phyloP scores from a whole-genome alignment of 768 basidiomycete species.

The Harrya chromipes region DNA sequence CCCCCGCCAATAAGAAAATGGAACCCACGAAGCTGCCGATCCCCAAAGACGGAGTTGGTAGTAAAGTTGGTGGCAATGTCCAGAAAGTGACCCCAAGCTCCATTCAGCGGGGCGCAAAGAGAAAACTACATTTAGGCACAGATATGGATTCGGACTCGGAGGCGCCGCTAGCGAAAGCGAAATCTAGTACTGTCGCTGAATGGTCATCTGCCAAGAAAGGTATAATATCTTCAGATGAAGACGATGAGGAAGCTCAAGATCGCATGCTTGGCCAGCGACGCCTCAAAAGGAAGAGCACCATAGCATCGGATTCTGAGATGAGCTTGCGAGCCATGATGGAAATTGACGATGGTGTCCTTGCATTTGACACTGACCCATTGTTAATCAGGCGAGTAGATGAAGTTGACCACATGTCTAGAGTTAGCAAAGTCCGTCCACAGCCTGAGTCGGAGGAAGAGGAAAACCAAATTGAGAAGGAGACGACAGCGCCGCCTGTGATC shows the following conservation, averaged over 20 bases:
- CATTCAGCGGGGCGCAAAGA: constrained; percentile 35
- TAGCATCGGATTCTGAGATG: constrained; percentile 43
- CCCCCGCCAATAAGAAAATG: neutral
- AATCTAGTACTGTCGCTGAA: constrained; percentile 4
- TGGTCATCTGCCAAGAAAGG: constrained; percentile 40
- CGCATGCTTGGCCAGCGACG: constrained; percentile 24
- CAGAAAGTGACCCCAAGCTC: constrained; percentile 21
- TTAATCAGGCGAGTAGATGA: constrained; percentile 18
- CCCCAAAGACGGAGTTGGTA: neutral
- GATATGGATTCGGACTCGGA: constrained; percentile 29
- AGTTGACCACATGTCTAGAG: constrained; percentile 24
- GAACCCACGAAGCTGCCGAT: neutral
- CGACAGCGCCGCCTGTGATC: constrained; percentile 24
- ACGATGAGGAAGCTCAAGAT: constrained; percentile 42
- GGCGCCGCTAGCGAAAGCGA: constrained; percentile 1
- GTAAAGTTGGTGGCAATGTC: neutral
- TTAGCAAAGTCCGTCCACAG: constrained; percentile 10
- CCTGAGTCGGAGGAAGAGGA: constrained; percentile 21
- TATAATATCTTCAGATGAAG: constrained; percentile 51
- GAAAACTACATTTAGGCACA: constrained; percentile 38
- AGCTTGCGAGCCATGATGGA: constrained; percentile 69
- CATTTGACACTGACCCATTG: constrained; percentile 7
- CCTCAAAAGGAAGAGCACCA: constrained; percentile 32
- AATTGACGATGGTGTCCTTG: constrained; percentile 63
- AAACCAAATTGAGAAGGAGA: constrained; percentile 34